Evolutionary conservation across 1,284 basidiomycete species (phyloP), one percentile per base, ranked within the genome.

Genomic region (Tylopilus sp.): DNA sequence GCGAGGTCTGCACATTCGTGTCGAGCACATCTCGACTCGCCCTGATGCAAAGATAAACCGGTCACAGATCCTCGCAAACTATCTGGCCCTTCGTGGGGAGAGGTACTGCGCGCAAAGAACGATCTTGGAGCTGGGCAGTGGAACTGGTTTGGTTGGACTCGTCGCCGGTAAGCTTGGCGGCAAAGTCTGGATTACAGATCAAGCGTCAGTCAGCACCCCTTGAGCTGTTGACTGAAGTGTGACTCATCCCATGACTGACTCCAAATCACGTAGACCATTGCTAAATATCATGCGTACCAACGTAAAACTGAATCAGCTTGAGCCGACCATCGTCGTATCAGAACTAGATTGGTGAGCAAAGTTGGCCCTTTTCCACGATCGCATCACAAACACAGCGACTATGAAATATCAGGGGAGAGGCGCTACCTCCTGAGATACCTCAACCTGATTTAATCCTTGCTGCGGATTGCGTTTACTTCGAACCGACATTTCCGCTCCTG

Each of bases 391-490:
- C 31, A 31, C 23, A 10, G 16, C 51, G 40, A 53, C 35, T 40
- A 50, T n/a, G 28, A 48, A 52, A 42, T 39, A 53, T 43, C 55
- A 86, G 85, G 85, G 85, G 83, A 26, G 67, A 71, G 26, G 67
- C 74, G 7, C 58, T 78, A 42, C 76, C 81, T 23, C 40, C 56
- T 31, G 61, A 68, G 18, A 69, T 82, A 15, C 62, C 67, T 19
- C 65, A 55, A 15, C 77, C 84, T 7, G 81, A 91, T 57, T 54
- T 96, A 23, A 76, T 94, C 48, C 75, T 94, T 6, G 89, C 89
- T 1, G 92, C 92, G 1, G 94, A 97, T 64, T 97, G 94, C 61
- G 92, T 97, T 6, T 97, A 97, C 70, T 92, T 92, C 58, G 94
- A 97, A 70, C 89, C 90, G n/a, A 87, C 92, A 0, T 97, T 97